These are phyloP conservation scores for Epithemia pelagica DNA, from an alignment of 108 stramenopile species.

Conservation along the genomic window DNA sequence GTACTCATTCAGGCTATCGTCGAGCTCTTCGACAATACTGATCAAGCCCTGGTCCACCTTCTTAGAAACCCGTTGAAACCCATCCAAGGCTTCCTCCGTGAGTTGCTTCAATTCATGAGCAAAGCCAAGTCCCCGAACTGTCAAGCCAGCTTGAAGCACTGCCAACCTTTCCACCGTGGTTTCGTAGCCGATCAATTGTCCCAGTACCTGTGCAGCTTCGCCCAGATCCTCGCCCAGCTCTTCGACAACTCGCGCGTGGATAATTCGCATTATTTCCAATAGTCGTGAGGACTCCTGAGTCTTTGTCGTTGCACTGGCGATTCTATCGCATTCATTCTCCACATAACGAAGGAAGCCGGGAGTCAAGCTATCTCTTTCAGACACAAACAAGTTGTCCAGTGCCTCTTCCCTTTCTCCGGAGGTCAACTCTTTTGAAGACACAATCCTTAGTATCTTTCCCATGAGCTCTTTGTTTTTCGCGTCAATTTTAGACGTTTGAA, in stretches of 20 bases:
- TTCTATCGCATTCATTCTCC: constrained; percentile 69
- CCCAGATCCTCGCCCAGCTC: constrained; percentile 66
- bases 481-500: constrained; percentile 43
- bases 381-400: constrained; percentile 46
- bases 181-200: constrained; percentile 71
- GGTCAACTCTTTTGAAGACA: constrained; percentile 26
- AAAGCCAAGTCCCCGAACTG: constrained; percentile 62
- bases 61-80: constrained; percentile 44
- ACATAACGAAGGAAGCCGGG: constrained; percentile 70
- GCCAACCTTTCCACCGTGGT: constrained; percentile 52
- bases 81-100: constrained; percentile 65
- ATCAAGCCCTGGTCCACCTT: constrained; percentile 61
- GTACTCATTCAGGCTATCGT: constrained; percentile 11
- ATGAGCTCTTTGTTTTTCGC: constrained; percentile 45
- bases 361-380: constrained; percentile 56
- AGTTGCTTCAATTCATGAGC: constrained; percentile 49
- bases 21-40: constrained; percentile 39
- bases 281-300: constrained; percentile 48
- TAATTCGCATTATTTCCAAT: constrained; percentile 56
- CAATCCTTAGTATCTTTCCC: constrained; percentile 55
- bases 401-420: constrained; percentile 25
- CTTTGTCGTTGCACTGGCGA: constrained; percentile 33
- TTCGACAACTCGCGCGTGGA: constrained; percentile 73
- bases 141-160: constrained; percentile 67
- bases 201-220: constrained; percentile 64